A percentile compares a stretch with the other conserved stretches of the same genome.
These are phyloP conservation scores for Pittosporum tobira DNA, from an alignment of 129 eudicot species.

Conservation along the genomic window DNA sequence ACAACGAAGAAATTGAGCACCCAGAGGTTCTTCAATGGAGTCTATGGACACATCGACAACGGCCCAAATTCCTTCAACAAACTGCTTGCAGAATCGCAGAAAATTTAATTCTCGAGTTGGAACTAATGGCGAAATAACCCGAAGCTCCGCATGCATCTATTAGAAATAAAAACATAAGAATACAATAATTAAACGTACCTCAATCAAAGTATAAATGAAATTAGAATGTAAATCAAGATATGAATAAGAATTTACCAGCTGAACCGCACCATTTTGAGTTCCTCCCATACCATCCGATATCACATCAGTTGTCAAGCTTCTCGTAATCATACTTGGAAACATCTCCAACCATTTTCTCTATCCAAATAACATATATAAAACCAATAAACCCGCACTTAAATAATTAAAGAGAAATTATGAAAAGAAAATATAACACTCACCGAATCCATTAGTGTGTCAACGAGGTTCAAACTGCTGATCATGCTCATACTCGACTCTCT, in stretches of 20 bases:
- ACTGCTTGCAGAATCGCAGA: slow-evolving; percentile 94
- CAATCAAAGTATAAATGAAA: no score
- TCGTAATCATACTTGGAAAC: slow-evolving; percentile 92
- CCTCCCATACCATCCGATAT: slow-evolving; percentile 98
- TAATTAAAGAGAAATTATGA: not conserved
- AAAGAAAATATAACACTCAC: slow-evolving; percentile 23
- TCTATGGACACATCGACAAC: slow-evolving; percentile 90
- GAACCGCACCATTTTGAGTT: slow-evolving; percentile 95
- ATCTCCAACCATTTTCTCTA: slow-evolving; percentile 96
- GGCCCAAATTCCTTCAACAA: slow-evolving; percentile 95
- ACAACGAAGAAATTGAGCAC: slow-evolving; percentile 40
- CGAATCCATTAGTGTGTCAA: slow-evolving; percentile 92
- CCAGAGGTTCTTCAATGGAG: slow-evolving; percentile 45
- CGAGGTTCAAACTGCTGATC: slow-evolving; percentile 89
- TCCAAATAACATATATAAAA: not conserved
- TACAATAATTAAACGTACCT: not conserved
- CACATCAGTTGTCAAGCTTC: slow-evolving; percentile 80
- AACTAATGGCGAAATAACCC: slow-evolving; percentile 87
- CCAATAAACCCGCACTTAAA: no score
- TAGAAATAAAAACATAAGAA: not conserved
- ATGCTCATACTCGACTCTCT: slow-evolving; percentile 89
- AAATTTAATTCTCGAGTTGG: slow-evolving; percentile 80
- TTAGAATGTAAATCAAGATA: no score
- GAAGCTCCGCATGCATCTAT: slow-evolving; percentile 92
- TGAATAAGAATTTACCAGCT: slow-evolving; percentile 45